Conservation (phyloP, 768 basidiomycete species). For the Serpula lacrymans region DNA sequence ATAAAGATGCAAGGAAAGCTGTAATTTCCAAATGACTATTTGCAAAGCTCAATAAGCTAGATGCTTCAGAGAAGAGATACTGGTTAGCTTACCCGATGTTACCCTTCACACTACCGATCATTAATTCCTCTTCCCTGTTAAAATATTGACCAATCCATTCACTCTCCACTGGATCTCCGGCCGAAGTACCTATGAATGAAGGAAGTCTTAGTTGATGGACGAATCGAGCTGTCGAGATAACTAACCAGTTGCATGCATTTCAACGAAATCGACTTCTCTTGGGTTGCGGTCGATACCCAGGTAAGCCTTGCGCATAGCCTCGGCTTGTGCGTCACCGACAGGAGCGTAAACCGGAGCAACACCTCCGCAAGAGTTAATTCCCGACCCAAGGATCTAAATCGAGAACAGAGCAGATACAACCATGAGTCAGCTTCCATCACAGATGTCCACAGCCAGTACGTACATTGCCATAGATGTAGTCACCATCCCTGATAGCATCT, state of each 20-base stretch:
- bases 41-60: slow-evolving; percentile 3
- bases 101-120: slow-evolving; percentile 44
- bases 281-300: slow-evolving; percentile 26
- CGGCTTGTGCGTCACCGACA: slow-evolving; percentile 32
- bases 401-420: neutral
- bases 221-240: neutral
- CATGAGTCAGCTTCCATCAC: no score
- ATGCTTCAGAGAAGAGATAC: slow-evolving; percentile 13
- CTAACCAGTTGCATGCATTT: slow-evolving; percentile 48
- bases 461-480: slow-evolving; percentile 40
- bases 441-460: neutral
- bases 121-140: slow-evolving; percentile 26
- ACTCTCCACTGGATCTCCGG: slow-evolving; percentile 48
- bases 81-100: slow-evolving; percentile 39
- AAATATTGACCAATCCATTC: slow-evolving; percentile 44
- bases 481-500: slow-evolving; percentile 34
- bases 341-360: slow-evolving; percentile 36
- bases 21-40: slow-evolving; percentile 41
- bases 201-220: no score
- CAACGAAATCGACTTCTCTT: slow-evolving; percentile 44
- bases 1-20: slow-evolving; percentile 42
- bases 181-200: slow-evolving; percentile 31
- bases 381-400: slow-evolving; percentile 37
- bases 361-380: slow-evolving; percentile 35
- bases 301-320: slow-evolving; percentile 37